These are phyloP conservation scores for Trichoderma atrobrunneum DNA, from an alignment of 2,329 filamentous ascomycete genomes.

Conservation along the genomic window DNA sequence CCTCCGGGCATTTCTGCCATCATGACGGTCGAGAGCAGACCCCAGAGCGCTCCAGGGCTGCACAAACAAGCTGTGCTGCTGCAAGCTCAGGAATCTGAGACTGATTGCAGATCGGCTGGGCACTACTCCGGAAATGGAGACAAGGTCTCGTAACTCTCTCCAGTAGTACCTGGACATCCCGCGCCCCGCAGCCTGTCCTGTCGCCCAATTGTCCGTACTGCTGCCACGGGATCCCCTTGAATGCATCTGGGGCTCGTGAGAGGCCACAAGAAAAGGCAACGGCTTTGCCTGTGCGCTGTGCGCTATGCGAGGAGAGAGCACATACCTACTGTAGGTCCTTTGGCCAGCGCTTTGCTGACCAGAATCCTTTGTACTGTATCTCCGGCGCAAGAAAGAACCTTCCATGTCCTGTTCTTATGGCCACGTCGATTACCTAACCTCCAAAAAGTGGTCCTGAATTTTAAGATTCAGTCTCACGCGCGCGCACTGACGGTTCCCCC, in stretches of 20 bases:
- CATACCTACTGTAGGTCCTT: neutral
- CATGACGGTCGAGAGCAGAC: neutral
- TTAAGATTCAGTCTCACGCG: slow-evolving; percentile 13
- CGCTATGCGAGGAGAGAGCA: neutral
- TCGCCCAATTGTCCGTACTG: neutral
- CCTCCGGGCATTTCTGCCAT: neutral
- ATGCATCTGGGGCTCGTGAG: neutral
- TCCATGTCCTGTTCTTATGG: neutral
- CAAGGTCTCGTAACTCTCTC: neutral
- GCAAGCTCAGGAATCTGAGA: slow-evolving; percentile 33
- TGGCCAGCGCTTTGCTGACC: neutral
- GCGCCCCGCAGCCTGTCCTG: slow-evolving; percentile 13
- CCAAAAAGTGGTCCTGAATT: slow-evolving; percentile 10
- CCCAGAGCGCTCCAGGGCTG: slow-evolving; percentile 5
- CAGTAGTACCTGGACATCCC: slow-evolving; percentile 19
- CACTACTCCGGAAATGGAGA: slow-evolving; percentile 27
- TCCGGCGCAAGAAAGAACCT: neutral
- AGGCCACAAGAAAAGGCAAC: neutral
- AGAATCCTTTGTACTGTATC: neutral
- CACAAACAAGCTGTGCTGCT: slow-evolving; percentile 4
- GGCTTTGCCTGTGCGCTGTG: neutral
- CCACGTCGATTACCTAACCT: neutral
- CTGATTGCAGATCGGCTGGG: slow-evolving; percentile 35
- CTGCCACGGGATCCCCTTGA: slow-evolving; percentile 6
- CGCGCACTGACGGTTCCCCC: neutral